A percentile compares a stretch with the other conserved stretches of the same genome.
These are phyloP conservation scores for Didymella pinodella DNA, from an alignment of 2,329 filamentous ascomycete genomes.

Conservation along the genomic window DNA sequence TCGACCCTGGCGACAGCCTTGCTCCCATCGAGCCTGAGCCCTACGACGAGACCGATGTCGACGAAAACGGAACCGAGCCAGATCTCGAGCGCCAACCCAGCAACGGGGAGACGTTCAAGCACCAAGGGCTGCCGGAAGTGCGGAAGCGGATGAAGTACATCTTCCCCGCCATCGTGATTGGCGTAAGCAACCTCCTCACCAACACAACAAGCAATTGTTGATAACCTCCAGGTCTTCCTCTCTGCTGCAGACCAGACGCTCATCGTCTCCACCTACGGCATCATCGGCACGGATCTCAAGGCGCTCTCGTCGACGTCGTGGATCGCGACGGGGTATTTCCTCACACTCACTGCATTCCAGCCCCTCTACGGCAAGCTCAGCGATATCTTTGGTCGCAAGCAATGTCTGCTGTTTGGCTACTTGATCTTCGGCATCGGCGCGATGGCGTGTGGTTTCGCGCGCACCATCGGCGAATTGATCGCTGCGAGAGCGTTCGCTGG, in stretches of 20 bases:
- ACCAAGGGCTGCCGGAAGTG: constrained; percentile 58
- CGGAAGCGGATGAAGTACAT: constrained; percentile 64
- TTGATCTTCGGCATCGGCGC: constrained; percentile 71
- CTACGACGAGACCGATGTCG: constrained; percentile 16
- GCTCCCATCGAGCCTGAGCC: constrained; percentile 30
- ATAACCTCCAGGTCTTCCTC: constrained; percentile 67
- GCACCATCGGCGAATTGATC: constrained; percentile 71
- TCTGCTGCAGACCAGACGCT: constrained; percentile 78
- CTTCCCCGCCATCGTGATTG: constrained; percentile 67
- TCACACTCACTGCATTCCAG: constrained; percentile 78
- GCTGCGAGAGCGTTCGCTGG: constrained; percentile 68
- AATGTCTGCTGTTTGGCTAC: constrained; percentile 70
- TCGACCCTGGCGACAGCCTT: constrained; percentile 38
- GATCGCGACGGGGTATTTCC: constrained; percentile 74
- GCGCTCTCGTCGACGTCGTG: constrained; percentile 78
- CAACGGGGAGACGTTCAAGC: constrained; percentile 47
- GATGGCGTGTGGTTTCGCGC: constrained; percentile 68
- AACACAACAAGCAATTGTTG: neutral
- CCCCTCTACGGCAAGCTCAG: constrained; percentile 75
- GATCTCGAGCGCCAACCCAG: constrained; percentile 49
- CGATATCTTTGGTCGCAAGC: constrained; percentile 75
- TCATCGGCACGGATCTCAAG: constrained; percentile 77
- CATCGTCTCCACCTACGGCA: constrained; percentile 78
- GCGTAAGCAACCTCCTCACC: constrained; percentile 56
- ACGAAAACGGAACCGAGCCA: constrained; percentile 33